Conservation (phyloP, 176 grass and related monocot genomes). For the Aegilops speltoides region DNA sequence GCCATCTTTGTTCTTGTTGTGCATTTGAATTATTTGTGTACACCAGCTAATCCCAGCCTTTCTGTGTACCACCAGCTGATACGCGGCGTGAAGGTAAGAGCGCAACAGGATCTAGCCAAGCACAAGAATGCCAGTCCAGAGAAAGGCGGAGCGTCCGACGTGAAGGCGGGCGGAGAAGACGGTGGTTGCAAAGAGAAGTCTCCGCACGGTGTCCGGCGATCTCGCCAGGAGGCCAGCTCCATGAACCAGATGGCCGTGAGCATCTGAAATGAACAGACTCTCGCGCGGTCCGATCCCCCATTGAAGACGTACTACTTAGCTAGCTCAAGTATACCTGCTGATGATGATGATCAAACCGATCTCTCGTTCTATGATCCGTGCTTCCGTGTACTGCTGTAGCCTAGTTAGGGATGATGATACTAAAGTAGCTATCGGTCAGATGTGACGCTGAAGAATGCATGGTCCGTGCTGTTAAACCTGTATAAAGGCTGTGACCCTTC, state of each 20-base stretch:
- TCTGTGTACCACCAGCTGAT: conserved; percentile 60
- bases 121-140: conserved; percentile 27
- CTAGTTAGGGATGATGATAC: conserved; percentile 19
- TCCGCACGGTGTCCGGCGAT: not conserved
- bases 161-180: not conserved
- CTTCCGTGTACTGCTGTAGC: conserved; percentile 7
- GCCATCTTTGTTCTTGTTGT: not conserved
- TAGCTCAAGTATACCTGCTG: conserved; percentile 18
- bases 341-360: conserved; percentile 2
- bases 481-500: conserved; percentile 8
- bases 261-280: conserved; percentile 12
- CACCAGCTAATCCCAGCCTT: not conserved
- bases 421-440: conserved; percentile 12
- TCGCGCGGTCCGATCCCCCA: not conserved
- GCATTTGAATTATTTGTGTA: not conserved
- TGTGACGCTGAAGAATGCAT: conserved; percentile 28
- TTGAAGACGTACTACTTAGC: conserved; percentile 20
- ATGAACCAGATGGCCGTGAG: conserved; percentile 46
- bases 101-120: conserved; percentile 30
- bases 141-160: not conserved
- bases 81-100: conserved; percentile 74
- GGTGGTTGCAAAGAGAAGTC: conserved; percentile 32
- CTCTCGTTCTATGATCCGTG: not conserved
- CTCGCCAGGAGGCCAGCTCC: conserved; percentile 31
- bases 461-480: conserved; percentile 6